Percentiles rank a stretch among this genome's conserved stretches.
phyloP scores from a whole-genome alignment of 371 early-diverging fungal species.

The Dichotomocladium elegans region DNA sequence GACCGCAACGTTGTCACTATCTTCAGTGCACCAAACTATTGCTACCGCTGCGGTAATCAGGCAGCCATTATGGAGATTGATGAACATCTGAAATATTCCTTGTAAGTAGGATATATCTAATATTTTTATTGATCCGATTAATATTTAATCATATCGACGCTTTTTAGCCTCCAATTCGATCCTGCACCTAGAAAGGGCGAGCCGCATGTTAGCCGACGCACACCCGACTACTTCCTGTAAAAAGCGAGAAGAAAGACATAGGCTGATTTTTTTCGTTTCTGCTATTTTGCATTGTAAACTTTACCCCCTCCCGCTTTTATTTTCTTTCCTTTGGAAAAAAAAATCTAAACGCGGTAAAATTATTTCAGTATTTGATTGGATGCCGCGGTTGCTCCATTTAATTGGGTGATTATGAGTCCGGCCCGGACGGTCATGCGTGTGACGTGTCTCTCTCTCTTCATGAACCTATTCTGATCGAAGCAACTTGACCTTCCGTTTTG shows the following conservation, averaged over 20 bases:
- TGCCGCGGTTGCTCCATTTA: no score
- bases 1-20: constrained; percentile 99
- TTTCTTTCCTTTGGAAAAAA: not conserved
- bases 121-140: not conserved
- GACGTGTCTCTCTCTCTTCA: not conserved
- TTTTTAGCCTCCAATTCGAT: constrained; percentile 92
- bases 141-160: not conserved
- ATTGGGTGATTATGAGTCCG: not conserved
- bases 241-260: not conserved
- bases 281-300: not conserved
- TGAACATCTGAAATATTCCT: constrained; percentile 89
- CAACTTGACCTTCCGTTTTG: not conserved
- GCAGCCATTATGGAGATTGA: constrained; percentile 97
- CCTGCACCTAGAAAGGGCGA: constrained; percentile 98
- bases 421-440: not conserved
- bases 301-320: no score
- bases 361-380: no score
- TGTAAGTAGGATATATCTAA: constrained; percentile 51
- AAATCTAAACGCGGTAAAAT: not conserved
- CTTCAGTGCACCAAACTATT: constrained; percentile 99
- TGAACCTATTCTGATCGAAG: not conserved
- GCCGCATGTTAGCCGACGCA: constrained; percentile 95
- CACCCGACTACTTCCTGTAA: constrained; percentile 98
- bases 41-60: constrained; percentile 99
- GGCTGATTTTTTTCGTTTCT: not conserved